A percentile compares a stretch with the other conserved stretches of the same genome.
phyloP scores from a whole-genome alignment of 2,329 filamentous ascomycete species.

The Cytospora paraplurivora region DNA sequence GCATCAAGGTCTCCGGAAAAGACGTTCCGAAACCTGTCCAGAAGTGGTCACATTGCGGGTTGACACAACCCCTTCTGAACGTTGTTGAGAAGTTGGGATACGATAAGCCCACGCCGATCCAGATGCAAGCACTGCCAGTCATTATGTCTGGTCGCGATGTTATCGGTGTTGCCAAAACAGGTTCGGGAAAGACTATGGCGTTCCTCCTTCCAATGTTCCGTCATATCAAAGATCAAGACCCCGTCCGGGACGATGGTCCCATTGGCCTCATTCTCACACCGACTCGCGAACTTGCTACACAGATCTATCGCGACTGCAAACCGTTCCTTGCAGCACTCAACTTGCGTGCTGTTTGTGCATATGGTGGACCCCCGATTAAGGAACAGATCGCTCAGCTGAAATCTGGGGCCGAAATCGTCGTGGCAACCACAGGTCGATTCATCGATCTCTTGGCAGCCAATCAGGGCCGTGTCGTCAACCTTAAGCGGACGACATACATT shows the following conservation, averaged over 20 bases:
- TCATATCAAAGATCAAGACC: constrained; percentile 91
- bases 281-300: constrained; percentile 88
- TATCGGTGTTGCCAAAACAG: constrained; percentile 95
- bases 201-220: constrained; percentile 97
- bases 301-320: constrained; percentile 93
- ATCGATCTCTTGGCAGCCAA: constrained; percentile 95
- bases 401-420: constrained; percentile 90
- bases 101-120: constrained; percentile 88
- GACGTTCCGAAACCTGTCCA: constrained; percentile 91
- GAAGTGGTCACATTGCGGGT: constrained; percentile 94
- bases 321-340: constrained; percentile 87
- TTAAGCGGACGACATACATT: constrained; percentile 86
- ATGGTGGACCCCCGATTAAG: constrained; percentile 93
- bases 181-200: constrained; percentile 95
- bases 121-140: constrained; percentile 90
- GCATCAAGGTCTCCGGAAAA: constrained; percentile 89
- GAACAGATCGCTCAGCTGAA: constrained; percentile 97
- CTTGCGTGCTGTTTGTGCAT: constrained; percentile 86
- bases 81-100: constrained; percentile 81
- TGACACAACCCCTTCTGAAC: constrained; percentile 83
- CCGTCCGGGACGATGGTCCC: constrained; percentile 83
- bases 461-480: constrained; percentile 88
- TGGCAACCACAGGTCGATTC: constrained; percentile 92
- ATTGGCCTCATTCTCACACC: constrained; percentile 90
- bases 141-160: constrained; percentile 97